These are phyloP conservation scores for Neofusicoccum cordaticola DNA, from an alignment of 2,329 filamentous ascomycete species.

Conservation along the genomic window DNA sequence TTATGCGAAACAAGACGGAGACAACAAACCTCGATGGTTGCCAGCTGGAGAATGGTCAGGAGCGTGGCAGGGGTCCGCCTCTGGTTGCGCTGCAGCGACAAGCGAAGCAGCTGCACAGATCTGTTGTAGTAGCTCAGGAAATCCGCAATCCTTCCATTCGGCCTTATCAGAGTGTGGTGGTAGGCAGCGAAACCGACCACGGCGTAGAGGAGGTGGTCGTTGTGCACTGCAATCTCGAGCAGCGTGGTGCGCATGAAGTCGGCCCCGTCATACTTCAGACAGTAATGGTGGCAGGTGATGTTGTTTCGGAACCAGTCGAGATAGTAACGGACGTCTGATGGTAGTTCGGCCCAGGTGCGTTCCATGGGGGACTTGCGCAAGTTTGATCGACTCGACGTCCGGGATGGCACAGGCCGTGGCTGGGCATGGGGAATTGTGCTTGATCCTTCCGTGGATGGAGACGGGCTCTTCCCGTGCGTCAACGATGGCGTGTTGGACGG, in stretches of 20 bases:
- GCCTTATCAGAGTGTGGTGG: conserved; percentile 69
- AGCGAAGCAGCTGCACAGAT: conserved; percentile 74
- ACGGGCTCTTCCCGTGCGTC: conserved; percentile 47
- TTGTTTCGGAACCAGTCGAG: conserved; percentile 75
- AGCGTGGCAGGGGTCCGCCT: conserved; percentile 71
- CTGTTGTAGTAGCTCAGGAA: conserved; percentile 90
- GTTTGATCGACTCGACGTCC: conserved; percentile 32
- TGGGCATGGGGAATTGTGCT: conserved; percentile 28
- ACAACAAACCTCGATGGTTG: conserved; percentile 78
- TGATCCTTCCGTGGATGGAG: conserved; percentile 52
- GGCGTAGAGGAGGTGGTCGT: conserved; percentile 81
- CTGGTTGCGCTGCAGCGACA: conserved; percentile 67
- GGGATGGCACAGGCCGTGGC: conserved; percentile 31
- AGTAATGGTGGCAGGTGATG: conserved; percentile 80
- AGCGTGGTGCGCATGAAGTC: conserved; percentile 73
- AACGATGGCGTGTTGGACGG: conserved; percentile 39
- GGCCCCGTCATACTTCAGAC: conserved; percentile 66
- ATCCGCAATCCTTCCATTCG: conserved; percentile 70
- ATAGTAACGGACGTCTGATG: conserved; percentile 72
- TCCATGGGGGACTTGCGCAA: conserved; percentile 21
- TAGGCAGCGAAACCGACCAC: conserved; percentile 87
- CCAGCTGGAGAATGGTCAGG: conserved; percentile 84
- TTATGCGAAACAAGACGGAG: conserved; percentile 12
- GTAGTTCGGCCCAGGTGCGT: conserved; percentile 44
- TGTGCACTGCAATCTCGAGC: conserved; percentile 68